Evolutionary conservation across 495 filamentous ascomycete species (phyloP), one percentile per base, ranked within the genome.

Genomic region (Annulohypoxylon maeteangense): DNA sequence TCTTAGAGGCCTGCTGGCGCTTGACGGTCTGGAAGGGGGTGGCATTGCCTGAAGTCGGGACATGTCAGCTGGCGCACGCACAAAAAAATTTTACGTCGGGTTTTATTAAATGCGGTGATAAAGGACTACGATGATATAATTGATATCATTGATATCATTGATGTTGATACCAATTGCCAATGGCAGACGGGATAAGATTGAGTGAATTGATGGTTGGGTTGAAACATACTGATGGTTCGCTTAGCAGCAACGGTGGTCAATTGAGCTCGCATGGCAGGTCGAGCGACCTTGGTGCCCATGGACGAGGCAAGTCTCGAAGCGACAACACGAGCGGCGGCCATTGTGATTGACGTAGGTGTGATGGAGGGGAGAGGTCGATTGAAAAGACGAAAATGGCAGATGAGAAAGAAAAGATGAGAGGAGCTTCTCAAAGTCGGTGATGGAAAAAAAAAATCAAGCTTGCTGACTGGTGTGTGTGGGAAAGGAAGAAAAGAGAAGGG

Each of bases 211-310:
- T 32, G 23, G 34, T 14, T 31, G 36, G 29, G 34, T 27, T n/a
- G 23, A 36, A 45, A 82, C 83, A 72, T 82, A 87, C 86, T 83
- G 84, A 91, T 87, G 84, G 89, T 88, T 76, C 90, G 89, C 87
- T 90, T 90, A 82, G 88, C 83, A 79, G 84, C 86, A 79, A 83
- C 78, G 74, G 31, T 81, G 81, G 83, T 83, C 76, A 89, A 73
- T 76, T 85, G 84, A 79, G 85, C 80, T 75, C 88, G 89, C 75
- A 87, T 81, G 78, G 87, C 87, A 81, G 89, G 89, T 83, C 89
- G 89, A 78, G 89, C 89, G 81, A 87, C 89, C 89, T 90, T 91
- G 78, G 78, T 77, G 85, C 88, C 90, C 85, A 92, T 92, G 84
- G 90, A 86, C 81, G 90, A 83, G 72, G 87, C 84, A 75, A 87